phyloP scores from a whole-genome alignment of 2,329 filamentous ascomycete genomes.

The Macrophomina tecta region DNA sequence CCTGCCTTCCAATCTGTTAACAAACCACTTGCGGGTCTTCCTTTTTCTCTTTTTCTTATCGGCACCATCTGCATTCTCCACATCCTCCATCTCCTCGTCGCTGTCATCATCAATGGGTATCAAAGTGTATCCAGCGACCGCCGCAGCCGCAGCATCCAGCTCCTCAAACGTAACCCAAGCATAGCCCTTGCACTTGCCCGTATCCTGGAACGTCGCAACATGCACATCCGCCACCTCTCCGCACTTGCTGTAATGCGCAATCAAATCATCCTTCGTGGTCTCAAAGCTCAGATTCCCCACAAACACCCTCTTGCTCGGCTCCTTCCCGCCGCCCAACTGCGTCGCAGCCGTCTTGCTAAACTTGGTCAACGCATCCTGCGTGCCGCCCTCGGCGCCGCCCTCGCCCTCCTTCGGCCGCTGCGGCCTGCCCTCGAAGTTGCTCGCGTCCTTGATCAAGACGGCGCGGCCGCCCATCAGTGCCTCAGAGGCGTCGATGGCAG shows the following conservation, averaged over 20 bases:
- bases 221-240: conserved; percentile 83
- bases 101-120: conserved; percentile 68
- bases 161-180: conserved; percentile 93
- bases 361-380: conserved; percentile 40
- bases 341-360: conserved; percentile 24
- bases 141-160: conserved; percentile 73
- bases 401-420: conserved; percentile 60
- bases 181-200: conserved; percentile 96
- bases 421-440: conserved; percentile 88
- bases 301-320: conserved; percentile 81
- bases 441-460: conserved; percentile 91
- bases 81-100: conserved; percentile 52
- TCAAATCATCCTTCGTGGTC: conserved; percentile 74
- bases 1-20: conserved; percentile 82
- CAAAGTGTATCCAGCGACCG: conserved; percentile 81
- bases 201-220: conserved; percentile 94
- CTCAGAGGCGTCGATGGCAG: conserved; percentile 87
- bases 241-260: conserved; percentile 82
- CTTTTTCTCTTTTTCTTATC: conserved; percentile 51
- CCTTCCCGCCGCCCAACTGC: conserved; percentile 51
- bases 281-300: conserved; percentile 67
- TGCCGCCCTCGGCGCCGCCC: conserved; percentile 48
- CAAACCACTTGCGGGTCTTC: conserved; percentile 72
- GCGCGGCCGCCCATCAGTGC: conserved; percentile 76
- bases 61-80: conserved; percentile 62